Percentiles rank a stretch among this genome's conserved stretches.
Conservation (phyloP, 768 basidiomycete species). For the Lyophyllum shimeji region DNA sequence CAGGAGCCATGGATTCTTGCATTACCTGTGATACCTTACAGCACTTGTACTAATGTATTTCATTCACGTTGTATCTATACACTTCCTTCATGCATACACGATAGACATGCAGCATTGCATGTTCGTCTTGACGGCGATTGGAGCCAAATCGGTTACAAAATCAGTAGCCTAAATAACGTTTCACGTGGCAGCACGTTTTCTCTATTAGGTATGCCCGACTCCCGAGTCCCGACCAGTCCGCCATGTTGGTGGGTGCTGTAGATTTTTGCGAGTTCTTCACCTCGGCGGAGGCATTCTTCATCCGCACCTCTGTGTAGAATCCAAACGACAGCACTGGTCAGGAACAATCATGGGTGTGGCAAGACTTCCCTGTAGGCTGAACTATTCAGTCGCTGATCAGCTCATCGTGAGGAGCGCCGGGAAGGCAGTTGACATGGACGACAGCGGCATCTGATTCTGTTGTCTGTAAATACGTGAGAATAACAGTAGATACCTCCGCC, state of each 20-base stretch:
- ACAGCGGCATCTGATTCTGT: not conserved
- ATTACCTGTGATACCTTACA: constrained; percentile 4
- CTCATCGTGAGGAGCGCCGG: not conserved
- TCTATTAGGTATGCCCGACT: not conserved
- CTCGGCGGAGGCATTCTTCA: no score
- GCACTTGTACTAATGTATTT: constrained; percentile 13
- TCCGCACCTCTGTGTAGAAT: no score
- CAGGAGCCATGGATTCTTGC: not conserved
- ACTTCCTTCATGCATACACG: not conserved
- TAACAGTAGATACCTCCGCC: not conserved
- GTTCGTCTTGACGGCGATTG: not conserved
- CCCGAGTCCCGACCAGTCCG: no score
- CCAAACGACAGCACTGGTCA: not conserved
- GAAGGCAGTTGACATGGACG: not conserved
- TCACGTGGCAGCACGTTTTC: not conserved
- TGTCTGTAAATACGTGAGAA: not conserved
- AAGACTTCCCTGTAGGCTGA: not conserved
- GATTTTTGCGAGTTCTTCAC: no score
- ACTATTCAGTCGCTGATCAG: not conserved
- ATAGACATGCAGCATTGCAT: not conserved
- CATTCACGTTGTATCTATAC: constrained; percentile 8
- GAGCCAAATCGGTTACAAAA: no score
- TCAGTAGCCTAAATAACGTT: not conserved
- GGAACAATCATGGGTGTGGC: not conserved
- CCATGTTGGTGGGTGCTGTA: no score